These are phyloP conservation scores for Cercospora sesami DNA, from an alignment of 2,329 filamentous ascomycete genomes.

Conservation along the genomic window DNA sequence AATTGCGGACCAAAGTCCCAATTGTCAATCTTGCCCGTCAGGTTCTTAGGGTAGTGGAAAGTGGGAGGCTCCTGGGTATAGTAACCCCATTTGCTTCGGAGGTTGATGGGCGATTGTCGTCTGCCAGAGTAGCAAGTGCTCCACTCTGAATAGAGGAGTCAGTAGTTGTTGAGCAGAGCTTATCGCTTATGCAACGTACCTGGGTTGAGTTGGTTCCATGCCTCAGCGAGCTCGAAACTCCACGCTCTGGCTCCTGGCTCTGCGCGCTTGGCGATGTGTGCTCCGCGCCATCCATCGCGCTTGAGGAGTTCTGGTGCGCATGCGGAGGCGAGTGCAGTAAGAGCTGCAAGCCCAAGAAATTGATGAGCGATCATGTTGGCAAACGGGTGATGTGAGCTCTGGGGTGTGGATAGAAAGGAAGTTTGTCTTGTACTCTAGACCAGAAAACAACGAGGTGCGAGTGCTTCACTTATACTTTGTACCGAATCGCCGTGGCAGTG, in stretches of 20 bases:
- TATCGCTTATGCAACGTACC: background rate
- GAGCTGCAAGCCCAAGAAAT: slow-evolving; percentile 11
- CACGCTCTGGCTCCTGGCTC: slow-evolving; percentile 20
- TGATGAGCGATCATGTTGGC: slow-evolving; percentile 13
- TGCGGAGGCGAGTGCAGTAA: slow-evolving; percentile 17
- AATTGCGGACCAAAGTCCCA: slow-evolving; percentile 54
- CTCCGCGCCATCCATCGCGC: slow-evolving; percentile 17
- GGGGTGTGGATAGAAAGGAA: background rate
- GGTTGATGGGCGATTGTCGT: slow-evolving; percentile 20
- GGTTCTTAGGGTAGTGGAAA: slow-evolving; percentile 39
- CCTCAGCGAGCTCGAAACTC: slow-evolving; percentile 24
- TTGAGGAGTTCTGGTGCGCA: slow-evolving; percentile 25
- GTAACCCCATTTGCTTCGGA: slow-evolving; percentile 2
- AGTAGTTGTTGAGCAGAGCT: background rate
- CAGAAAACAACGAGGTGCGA: background rate
- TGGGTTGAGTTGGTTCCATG: slow-evolving; percentile 22
- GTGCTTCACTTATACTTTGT: slow-evolving; percentile 2
- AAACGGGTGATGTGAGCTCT: background rate
- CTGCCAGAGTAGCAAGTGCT: slow-evolving; percentile 22
- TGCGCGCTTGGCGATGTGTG: slow-evolving; percentile 18
- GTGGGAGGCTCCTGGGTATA: slow-evolving; percentile 1
- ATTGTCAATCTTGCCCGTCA: slow-evolving; percentile 49
- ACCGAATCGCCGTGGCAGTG: background rate
- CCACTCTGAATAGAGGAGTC: slow-evolving; percentile 13
- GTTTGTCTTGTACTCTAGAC: background rate